These are phyloP conservation scores for Boletellus emodensis DNA, from an alignment of 768 basidiomycete species.

Conservation along the genomic window DNA sequence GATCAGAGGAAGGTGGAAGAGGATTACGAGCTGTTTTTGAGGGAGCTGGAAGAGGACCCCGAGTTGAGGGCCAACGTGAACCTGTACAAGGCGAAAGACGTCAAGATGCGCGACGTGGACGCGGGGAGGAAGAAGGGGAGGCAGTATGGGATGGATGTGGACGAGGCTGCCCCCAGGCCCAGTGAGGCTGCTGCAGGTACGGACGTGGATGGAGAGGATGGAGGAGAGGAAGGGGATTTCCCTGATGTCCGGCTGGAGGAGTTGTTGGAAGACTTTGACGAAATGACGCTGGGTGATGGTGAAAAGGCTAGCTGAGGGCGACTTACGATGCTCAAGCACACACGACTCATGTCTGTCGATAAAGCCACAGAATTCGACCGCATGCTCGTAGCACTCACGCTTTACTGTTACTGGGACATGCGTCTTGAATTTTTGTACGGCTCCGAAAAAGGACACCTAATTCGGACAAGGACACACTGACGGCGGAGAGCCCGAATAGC, in stretches of 20 bases:
- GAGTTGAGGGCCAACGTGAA: slow-evolving; percentile 87
- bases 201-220: slow-evolving; percentile 37
- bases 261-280: slow-evolving; percentile 87
- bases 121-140: slow-evolving; percentile 21
- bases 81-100: slow-evolving; percentile 69
- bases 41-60: slow-evolving; percentile 91
- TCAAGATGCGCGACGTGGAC: slow-evolving; percentile 45
- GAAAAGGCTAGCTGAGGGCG: slow-evolving; percentile 14
- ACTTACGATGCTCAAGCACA: too few relatives aligned
- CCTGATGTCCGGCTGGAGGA: slow-evolving; percentile 83
- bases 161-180: slow-evolving; percentile 38
- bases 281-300: slow-evolving; percentile 67
- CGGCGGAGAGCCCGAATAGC: too few relatives aligned
- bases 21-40: slow-evolving; percentile 94
- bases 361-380: too few relatives aligned
- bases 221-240: slow-evolving; percentile 79
- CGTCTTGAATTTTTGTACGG: too few relatives aligned
- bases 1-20: slow-evolving; percentile 92
- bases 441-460: too few relatives aligned
- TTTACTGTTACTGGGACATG: too few relatives aligned
- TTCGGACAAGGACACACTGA: too few relatives aligned
- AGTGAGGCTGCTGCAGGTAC: slow-evolving; percentile 16
- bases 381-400: too few relatives aligned
- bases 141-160: slow-evolving; percentile 61
- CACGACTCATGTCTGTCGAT: too few relatives aligned